Percentiles rank a stretch among this genome's conserved stretches.
These are phyloP conservation scores for Sporothrix brunneoviolacea DNA, from an alignment of 2,329 filamentous ascomycete species.

Conservation along the genomic window DNA sequence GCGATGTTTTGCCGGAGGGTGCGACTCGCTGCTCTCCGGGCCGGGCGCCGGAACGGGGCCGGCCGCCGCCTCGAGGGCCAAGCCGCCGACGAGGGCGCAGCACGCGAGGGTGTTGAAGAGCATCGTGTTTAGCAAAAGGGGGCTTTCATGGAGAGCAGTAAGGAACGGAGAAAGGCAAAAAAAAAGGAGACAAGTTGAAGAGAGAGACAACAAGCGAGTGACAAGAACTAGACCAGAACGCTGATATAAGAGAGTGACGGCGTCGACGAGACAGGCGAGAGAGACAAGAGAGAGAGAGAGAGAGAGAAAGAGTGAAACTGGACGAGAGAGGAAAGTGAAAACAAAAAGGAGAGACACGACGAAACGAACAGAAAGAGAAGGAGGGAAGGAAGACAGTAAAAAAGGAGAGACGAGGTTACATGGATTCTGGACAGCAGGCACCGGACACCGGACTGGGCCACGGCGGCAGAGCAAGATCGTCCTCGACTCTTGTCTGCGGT, in stretches of 20 bases:
- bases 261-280: too few relatives aligned
- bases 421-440: not conserved
- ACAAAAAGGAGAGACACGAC: not conserved
- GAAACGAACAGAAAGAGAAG: not conserved
- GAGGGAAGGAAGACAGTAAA: not conserved
- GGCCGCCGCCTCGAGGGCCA: conserved; percentile 15
- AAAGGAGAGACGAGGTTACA: conserved; percentile 1
- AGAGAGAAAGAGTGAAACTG: not conserved
- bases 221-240: not conserved
- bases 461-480: too few relatives aligned
- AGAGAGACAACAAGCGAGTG: not conserved
- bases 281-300: not conserved
- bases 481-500: too few relatives aligned
- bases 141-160: not conserved
- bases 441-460: too few relatives aligned
- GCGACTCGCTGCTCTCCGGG: too few relatives aligned
- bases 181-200: too few relatives aligned
- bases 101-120: conserved; percentile 13
- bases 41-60: conserved; percentile 8
- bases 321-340: not conserved
- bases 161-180: not conserved
- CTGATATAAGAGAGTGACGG: too few relatives aligned
- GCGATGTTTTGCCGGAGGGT: too few relatives aligned
- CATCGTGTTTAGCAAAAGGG: conserved; percentile 2
- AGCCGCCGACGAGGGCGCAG: conserved; percentile 11